Conservation (phyloP, 164 flowering plant species). For the Annona squamosa region DNA sequence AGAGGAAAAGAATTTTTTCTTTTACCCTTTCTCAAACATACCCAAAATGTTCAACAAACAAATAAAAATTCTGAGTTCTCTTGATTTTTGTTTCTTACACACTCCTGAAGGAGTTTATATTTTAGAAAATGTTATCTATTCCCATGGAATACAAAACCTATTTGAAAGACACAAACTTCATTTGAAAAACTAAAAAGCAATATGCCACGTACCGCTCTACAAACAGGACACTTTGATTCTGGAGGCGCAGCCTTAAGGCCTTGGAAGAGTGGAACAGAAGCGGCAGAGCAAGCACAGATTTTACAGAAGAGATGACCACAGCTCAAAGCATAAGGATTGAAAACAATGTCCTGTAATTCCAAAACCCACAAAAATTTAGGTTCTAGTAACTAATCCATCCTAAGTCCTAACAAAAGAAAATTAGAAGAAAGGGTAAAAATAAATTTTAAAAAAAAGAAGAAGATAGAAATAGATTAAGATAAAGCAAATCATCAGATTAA, state of each 20-base stretch:
- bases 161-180: no score
- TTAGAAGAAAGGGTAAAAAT: not conserved
- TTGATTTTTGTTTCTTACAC: no score
- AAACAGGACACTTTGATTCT: slow-evolving; percentile 67
- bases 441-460: not conserved
- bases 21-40: no score
- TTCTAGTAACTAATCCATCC: not conserved
- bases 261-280: slow-evolving; percentile 60
- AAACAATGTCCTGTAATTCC: slow-evolving; percentile 52
- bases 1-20: no score
- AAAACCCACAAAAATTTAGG: not conserved
- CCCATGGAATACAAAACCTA: no score
- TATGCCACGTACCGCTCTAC: slow-evolving; percentile 61
- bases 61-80: no score
- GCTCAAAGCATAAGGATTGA: slow-evolving; percentile 77
- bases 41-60: no score
- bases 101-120: no score
- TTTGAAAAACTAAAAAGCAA: not conserved
- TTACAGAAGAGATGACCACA: slow-evolving; percentile 94
- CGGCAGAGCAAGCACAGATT: slow-evolving; percentile 74
- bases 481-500: no score
- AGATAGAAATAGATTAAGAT: not conserved
- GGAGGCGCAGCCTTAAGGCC: slow-evolving; percentile 59
- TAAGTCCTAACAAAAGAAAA: not conserved
- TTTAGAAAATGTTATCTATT: no score